Evolutionary conservation across 805 yeast species (phyloP), one percentile per base, ranked within the genome.

Genomic region (Zygoascus flipseniorum): DNA sequence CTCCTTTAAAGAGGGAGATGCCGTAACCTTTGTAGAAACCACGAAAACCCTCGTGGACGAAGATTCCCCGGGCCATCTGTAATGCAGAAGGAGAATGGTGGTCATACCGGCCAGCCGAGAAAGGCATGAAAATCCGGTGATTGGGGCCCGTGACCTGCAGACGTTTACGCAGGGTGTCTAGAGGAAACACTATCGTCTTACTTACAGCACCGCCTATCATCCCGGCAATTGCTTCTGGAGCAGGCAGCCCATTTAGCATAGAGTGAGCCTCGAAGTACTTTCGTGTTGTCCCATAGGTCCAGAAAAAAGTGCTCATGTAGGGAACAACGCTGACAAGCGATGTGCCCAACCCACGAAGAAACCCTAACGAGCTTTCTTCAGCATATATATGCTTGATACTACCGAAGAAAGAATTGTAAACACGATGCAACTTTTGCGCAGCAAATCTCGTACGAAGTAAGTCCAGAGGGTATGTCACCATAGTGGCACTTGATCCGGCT

Each of bases 381-480:
- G 8, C 31, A 62, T 69, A 64, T 2, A 78, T 76, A 0, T 60
- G 61, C 32, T 11, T 14, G 14, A 52, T 42, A 10, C 51, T 14
- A 4, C 51, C 23, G 13, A 16, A 8, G 13, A n/a, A 19, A 9
- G 23, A 18, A 4, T 28, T 9, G 19, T 23, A 31, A 10, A 37
- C 45, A 44, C 31, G 47, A 10, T 44, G 31, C 10, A 23, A 9
- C 18, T 19, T 23, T 16, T 82, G 82, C 2, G 90, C 92, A 0
- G 89, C 95, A 49, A 89, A 76, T 51, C 96, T 73, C 0, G 99
- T 93, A 51, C 99, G 71, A 44, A 93, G 68, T n/a, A 89, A 75
- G 66, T 93, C 99, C 61, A 88, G 82, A 0, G 99, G 99, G 65
- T 93, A 93, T 1, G 97, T 86, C 1, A 72, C 65, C 0, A 78